Evolutionary conservation across 179 eudicot species (phyloP), one percentile per base, ranked within the genome.

Genomic region (Sideroxylon spinosum): DNA sequence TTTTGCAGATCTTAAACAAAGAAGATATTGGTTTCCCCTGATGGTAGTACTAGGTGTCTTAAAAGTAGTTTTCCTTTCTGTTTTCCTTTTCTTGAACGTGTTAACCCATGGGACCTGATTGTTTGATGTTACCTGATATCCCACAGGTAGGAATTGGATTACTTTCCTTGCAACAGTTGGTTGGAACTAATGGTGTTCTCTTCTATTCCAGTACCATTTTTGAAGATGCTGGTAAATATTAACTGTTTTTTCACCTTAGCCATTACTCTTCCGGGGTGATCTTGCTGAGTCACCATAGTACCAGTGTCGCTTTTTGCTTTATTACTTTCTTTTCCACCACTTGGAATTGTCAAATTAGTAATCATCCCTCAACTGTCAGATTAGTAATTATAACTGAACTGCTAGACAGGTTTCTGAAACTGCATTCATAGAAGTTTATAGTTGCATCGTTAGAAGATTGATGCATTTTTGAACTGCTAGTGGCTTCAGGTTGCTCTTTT

Each of bases 11-110:
- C 91, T 95, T 76, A 91, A 89, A 79, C 93, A 82, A 74, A 89
- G 93, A 82, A 93, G 95, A 93, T 95, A 95, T 80, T 93, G 98
- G 98, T 86, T 91, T 68, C 98, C 98, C 14, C 83, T 95, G 71
- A 91, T 90, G 97, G 97, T 92, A 84, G 75, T 72, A 13, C 69
- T 66, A 72, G 3, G 62, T 74, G n/a, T 74, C 70, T 46, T 57
- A 4, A 61, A 52, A 2, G 52, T 86, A 53, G 12, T 77, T 78
- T 73, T 28, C 64, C 64, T 53, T 73, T 68, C 14, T 52, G 4
- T 52, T n/a, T 19, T 53, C 73, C 69, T 80, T 16, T 75, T 29
- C 65, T 26, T 78, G 56, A 23, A 71, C 20, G 52, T 72, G 60
- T 26, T 6, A 1, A 72, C 26, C 6, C 50, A 62, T 12, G 16